A percentile compares a stretch with the other conserved stretches of the same genome.
Conservation (phyloP, 2,329 filamentous ascomycete species). For the Diaporthe citri region DNA sequence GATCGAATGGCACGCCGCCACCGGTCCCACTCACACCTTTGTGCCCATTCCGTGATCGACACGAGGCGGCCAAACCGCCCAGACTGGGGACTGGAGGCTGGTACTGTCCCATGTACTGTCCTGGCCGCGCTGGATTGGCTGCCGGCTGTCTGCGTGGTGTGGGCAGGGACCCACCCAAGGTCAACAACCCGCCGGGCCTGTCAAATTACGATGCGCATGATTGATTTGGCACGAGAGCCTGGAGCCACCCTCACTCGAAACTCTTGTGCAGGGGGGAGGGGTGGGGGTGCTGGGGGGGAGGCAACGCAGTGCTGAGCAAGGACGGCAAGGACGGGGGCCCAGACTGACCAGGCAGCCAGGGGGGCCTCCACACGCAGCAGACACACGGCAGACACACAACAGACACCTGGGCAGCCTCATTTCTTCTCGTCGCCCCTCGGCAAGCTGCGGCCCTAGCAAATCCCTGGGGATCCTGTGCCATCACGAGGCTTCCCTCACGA, state of each 20-base stretch:
- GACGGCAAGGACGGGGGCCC: slow-evolving; percentile 8
- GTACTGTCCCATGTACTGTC: slow-evolving; percentile 29
- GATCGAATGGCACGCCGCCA: slow-evolving; percentile 37
- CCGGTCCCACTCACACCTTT: slow-evolving; percentile 35
- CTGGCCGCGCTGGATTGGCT: slow-evolving; percentile 19
- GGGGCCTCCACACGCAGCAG: slow-evolving; percentile 30
- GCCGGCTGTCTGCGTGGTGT: slow-evolving; percentile 13
- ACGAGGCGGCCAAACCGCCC: slow-evolving; percentile 39
- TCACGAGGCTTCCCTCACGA: slow-evolving; percentile 39
- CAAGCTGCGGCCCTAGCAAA: slow-evolving; percentile 37
- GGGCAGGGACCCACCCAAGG: slow-evolving; percentile 30
- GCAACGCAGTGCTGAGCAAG: slow-evolving; percentile 17
- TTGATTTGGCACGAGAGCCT: slow-evolving; percentile 38
- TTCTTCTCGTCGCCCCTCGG: slow-evolving; percentile 34
- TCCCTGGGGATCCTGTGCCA: slow-evolving; percentile 36
- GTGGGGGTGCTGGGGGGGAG: slow-evolving; percentile 2
- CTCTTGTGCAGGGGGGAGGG: slow-evolving; percentile 29
- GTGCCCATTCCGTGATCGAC: slow-evolving; percentile 34
- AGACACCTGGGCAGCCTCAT: slow-evolving; percentile 36
- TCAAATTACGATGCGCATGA: slow-evolving; percentile 42
- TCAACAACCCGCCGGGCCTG: slow-evolving; percentile 36
- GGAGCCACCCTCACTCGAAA: slow-evolving; percentile 39
- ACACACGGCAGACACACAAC: slow-evolving; percentile 29
- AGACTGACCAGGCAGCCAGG: slow-evolving; percentile 8
- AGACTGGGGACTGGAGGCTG: slow-evolving; percentile 29